Base-by-base conservation (phyloP, 2,329 filamentous ascomycete species). In the Aspergillus sp. region DNA sequence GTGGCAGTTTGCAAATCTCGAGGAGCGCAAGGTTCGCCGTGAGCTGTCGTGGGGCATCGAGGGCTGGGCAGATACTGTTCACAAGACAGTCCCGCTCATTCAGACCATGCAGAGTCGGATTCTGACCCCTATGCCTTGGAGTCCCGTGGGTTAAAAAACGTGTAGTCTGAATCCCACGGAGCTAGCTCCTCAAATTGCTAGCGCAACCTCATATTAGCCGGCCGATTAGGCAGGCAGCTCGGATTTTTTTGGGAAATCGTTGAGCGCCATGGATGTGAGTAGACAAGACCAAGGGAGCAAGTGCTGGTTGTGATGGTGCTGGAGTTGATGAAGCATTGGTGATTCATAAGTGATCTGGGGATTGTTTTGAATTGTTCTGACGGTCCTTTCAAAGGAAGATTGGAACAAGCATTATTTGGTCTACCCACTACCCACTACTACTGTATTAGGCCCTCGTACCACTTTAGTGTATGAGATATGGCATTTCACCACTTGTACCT, bases 81-180 rank as follows among this genome's bases (percentile, higher is more conserved):
- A 98, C 76, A 96, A 95, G 79, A 98, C 93, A 1, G 93, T 98
- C 37, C 93, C 93, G 29, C 77, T 98, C 51, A 98, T 98, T 59
- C 90, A 96, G 73, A 83, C 76, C 46, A 98, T 98, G 93, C 89
- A 93, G 79, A 95, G 89, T 62, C 80, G 88, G 58, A 90, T 98
- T 58, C 68, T 98, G 62, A 84, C 97, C 48, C 89, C 93, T 9
- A 90, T 96, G 85, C 87, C 90, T 7, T 98, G 93, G 93, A 95
- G 89, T 50, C 90, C 93, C 4, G 89, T 96, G 48, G 85, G 85
- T 50, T 95, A 77, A 54, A 47, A 19, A 4, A 19, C 19, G 19
- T 19, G 19, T 19, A 19, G 19, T 19, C 4, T 19, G 19, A 19
- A 19, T 19, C 19, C 19, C 19, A 19, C 19, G 19, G 19, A 19